Evolutionary conservation across 2,329 filamentous ascomycete genomes (phyloP), one percentile per base, ranked within the genome.

Genomic region (Pestalotiopsis sp.): DNA sequence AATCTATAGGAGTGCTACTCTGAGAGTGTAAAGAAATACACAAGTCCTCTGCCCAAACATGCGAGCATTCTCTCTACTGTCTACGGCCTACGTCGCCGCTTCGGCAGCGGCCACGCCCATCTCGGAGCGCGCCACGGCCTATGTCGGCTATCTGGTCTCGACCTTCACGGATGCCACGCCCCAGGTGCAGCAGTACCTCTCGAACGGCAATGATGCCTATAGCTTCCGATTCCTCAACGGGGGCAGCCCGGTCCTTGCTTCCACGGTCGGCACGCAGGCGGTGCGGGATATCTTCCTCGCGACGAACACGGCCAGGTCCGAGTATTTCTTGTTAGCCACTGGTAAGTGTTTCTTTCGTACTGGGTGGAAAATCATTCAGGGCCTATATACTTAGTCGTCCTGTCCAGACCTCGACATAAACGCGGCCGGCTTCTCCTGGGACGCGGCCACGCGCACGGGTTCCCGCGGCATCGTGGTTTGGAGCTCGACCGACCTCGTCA

Each of bases 391-490:
- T 5, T 68, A 20, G 2, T 27, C 11, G 0, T 27, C n/a, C n/a
- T 25, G 2, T n/a, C 13, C 39, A 80, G 79, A 81, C 49, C 73
- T 81, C 13, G 79, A 81, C 45, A 79, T 81, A 9, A 78, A 78
- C 7, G 76, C 72, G 0, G 49, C 72, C 1, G 79, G 75, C 0
- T 81, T 81, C 68, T 77, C 74, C 3, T 81, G 79, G 80, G 78
- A 81, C 65, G 59, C 65, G 57, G 79, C 78, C 0, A 80, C 78
- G 1, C 75, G 79, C 17, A 73, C 75, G 0, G 79, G 80, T 11
- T 81, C 79, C 63, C 77, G 75, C 0, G 77, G 78, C 0, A 72
- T 81, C 38, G 78, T 81, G 7, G 72, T 81, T 3, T 81, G 79
- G 79, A 78, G 74, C 14, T 81, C 80, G 0, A 72, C 73, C 23